These are phyloP conservation scores for Wickerhamomyces sp. DNA, from an alignment of 1,139 yeast genomes.

Conservation along the genomic window DNA sequence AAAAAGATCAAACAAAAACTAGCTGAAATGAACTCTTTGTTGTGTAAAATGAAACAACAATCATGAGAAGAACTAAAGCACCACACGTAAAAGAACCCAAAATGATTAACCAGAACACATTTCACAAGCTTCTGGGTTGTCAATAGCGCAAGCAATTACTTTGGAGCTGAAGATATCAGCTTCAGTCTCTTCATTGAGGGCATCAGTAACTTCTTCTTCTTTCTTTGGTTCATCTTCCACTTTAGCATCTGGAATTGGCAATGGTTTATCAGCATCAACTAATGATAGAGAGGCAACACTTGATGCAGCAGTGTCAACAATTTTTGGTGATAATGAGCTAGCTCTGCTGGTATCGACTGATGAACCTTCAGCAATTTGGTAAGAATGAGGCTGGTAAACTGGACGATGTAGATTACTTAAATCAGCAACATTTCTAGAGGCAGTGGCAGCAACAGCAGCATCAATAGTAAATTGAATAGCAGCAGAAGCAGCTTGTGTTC, in stretches of 20 bases:
- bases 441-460: slow-evolving; percentile 38
- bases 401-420: slow-evolving; percentile 55
- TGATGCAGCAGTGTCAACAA: slow-evolving; percentile 26
- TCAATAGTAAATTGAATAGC: slow-evolving; percentile 68
- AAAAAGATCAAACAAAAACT: background rate
- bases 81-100: slow-evolving; percentile 1
- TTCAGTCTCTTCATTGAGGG: slow-evolving; percentile 32
- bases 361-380: slow-evolving; percentile 22
- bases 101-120: slow-evolving; percentile 89
- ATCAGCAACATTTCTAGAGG: slow-evolving; percentile 49
- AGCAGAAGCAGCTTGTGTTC: slow-evolving; percentile 93
- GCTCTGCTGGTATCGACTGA: slow-evolving; percentile 20
- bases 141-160: slow-evolving; percentile 94
- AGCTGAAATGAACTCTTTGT: background rate
- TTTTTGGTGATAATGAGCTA: slow-evolving; percentile 22
- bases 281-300: slow-evolving; percentile 28
- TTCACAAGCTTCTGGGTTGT: slow-evolving; percentile 95
- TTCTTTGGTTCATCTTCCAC: slow-evolving; percentile 16
- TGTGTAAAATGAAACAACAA: background rate
- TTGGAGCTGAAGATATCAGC: slow-evolving; percentile 84
- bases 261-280: slow-evolving; percentile 24
- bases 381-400: slow-evolving; percentile 37
- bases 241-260: slow-evolving; percentile 24
- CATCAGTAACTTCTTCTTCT: slow-evolving; percentile 16
- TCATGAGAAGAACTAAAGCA: background rate